Evolutionary conservation across 2,329 filamentous ascomycete species (phyloP), one percentile per base, ranked within the genome.

Genomic region (Endoconidiophora polonica): DNA sequence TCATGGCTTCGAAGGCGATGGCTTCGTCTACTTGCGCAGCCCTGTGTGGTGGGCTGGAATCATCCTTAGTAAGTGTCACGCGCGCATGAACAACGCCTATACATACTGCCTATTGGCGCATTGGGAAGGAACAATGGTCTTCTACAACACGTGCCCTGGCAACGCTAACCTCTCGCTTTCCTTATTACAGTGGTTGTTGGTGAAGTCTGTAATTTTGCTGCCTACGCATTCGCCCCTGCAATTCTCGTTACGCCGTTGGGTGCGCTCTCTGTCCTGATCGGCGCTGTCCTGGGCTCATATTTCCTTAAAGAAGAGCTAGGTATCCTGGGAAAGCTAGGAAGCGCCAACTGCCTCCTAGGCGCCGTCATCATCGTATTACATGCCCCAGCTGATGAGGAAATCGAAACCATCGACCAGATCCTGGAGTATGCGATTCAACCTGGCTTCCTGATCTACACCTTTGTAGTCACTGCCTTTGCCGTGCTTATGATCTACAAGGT

Each of bases 41-140:
- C 88, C 90, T n/a, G 73, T 90, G 59, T 98, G 91, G 91, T 98
- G 91, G 91, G 85, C 77, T 52, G 91, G 91, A 57, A 95, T 96
- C 58, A 69, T 81, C 57, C 93, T 87, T 61, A 78, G 86, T 94
- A 73, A 65, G 81, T 60, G 26, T 45, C 18, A 22, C 33, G 12
- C 38, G 24, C n/a, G 9, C 20, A 22, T 37, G 10, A 7, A 5
- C 29, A 22, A 14, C 14, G 12, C 12, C 18, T 16, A 12, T n/a
- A 45, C 40, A 42, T 16, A 18, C 33, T n/a, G 10, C 20, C 14
- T 41, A 24, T 20, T 18, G 16, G 26, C 26, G 26, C 26, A 3
- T 29, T 7, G 26, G 2, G 26, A 29, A 10, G 26, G 26, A 6
- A 29, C 5, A 29, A 29, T 7, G 26, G 10, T 16, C 41, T 39